Percentiles rank a stretch among this genome's conserved stretches.
phyloP scores from a whole-genome alignment of 2,329 filamentous ascomycete species.

The Mycogone perniciosa region DNA sequence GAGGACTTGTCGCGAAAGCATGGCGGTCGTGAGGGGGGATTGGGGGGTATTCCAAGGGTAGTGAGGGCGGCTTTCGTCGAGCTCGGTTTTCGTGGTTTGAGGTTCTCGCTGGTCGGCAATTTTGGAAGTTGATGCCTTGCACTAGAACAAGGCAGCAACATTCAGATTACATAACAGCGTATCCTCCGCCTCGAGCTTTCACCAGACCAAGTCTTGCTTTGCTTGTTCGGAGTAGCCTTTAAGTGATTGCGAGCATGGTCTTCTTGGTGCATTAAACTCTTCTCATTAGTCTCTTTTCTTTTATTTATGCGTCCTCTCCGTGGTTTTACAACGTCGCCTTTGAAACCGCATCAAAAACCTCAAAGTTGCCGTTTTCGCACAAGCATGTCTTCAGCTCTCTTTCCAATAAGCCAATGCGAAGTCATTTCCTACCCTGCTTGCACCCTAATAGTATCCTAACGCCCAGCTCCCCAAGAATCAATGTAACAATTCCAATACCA shows the following conservation, averaged over 20 bases:
- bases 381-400: too few species aligned
- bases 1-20: constrained; percentile 56
- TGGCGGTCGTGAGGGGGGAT: constrained; percentile 27
- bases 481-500: constrained; percentile 11
- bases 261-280: background rate
- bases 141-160: constrained; percentile 31
- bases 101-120: constrained; percentile 34
- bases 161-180: constrained; percentile 23
- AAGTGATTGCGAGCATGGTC: background rate
- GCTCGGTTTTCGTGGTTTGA: constrained; percentile 29
- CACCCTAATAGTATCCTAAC: constrained; percentile 15
- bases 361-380: background rate
- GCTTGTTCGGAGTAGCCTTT: too few species aligned
- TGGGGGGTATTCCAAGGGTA: constrained; percentile 22
- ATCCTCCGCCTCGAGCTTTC: background rate
- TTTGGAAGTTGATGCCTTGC: constrained; percentile 37
- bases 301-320: constrained; percentile 3
- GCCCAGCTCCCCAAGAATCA: constrained; percentile 16
- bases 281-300: constrained; percentile 3
- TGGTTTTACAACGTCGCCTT: constrained; percentile 3
- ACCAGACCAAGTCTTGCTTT: background rate
- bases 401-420: background rate
- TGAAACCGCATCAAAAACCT: background rate
- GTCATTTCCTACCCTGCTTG: background rate
- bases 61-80: constrained; percentile 23